These are phyloP conservation scores for Sanghuangporus baumii DNA, from an alignment of 1,284 basidiomycete genomes.

Conservation along the genomic window DNA sequence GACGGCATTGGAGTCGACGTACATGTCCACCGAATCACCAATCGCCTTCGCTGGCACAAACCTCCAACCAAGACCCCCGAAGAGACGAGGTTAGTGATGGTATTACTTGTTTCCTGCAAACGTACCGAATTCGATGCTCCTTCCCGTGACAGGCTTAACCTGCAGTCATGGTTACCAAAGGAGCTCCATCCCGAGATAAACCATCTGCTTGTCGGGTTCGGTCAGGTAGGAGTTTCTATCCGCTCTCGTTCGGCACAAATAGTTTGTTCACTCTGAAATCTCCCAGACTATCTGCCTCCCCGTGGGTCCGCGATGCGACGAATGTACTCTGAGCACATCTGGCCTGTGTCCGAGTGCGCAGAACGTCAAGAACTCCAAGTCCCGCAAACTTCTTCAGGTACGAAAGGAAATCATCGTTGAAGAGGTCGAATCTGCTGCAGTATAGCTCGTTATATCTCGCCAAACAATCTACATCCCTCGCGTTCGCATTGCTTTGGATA, in stretches of 20 bases:
- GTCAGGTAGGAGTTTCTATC: slow-evolving; percentile 55
- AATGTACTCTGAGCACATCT: slow-evolving; percentile 53
- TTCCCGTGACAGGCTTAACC: slow-evolving; percentile 53
- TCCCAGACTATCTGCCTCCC: slow-evolving; percentile 75
- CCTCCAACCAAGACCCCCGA: slow-evolving; percentile 83
- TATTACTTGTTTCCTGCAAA: not conserved
- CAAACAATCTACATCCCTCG: not conserved
- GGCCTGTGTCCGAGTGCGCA: slow-evolving; percentile 60
- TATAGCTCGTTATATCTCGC: not conserved
- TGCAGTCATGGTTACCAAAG: slow-evolving; percentile 87
- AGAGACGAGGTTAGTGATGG: slow-evolving; percentile 60
- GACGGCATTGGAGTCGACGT: slow-evolving; percentile 96
- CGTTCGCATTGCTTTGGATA: not conserved
- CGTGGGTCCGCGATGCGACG: slow-evolving; percentile 75
- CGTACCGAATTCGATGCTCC: not conserved
- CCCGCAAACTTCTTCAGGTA: slow-evolving; percentile 19
- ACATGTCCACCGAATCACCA: slow-evolving; percentile 93
- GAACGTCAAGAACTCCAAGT: slow-evolving; percentile 25
- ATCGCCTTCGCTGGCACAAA: slow-evolving; percentile 88
- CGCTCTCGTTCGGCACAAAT: not conserved
- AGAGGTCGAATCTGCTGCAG: not conserved
- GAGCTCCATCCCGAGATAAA: slow-evolving; percentile 82
- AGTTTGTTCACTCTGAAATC: slow-evolving; percentile 9
- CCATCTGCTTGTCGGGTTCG: slow-evolving; percentile 86
- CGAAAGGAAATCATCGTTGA: not conserved